phyloP scores from a whole-genome alignment of 2,329 filamentous ascomycete genomes.

The Phoma herbarum region DNA sequence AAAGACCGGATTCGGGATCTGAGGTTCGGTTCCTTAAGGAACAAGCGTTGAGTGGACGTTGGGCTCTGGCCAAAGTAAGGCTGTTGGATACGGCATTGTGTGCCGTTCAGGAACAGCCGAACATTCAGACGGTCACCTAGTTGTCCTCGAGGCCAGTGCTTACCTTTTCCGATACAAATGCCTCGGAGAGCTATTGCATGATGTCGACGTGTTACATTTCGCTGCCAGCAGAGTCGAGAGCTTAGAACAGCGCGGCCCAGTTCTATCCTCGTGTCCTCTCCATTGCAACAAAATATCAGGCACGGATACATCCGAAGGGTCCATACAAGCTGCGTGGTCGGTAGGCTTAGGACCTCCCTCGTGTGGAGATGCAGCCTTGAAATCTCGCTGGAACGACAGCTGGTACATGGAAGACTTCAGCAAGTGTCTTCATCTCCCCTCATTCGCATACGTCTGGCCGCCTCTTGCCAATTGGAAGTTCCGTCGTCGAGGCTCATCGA shows the following conservation, averaged over 20 bases:
- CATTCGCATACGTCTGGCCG: not conserved
- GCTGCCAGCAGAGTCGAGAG: not conserved
- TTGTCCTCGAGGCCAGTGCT: not conserved
- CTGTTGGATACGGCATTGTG: not conserved
- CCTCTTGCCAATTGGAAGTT: not conserved
- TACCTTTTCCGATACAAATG: not conserved
- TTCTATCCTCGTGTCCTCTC: not conserved
- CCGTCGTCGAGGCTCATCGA: not conserved
- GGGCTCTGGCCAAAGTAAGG: not conserved
- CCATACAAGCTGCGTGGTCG: not conserved
- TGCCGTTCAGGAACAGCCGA: not conserved
- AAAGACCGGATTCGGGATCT: conserved; percentile 3
- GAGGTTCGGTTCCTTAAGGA: not conserved
- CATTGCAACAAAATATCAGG: not conserved
- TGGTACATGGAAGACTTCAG: not conserved
- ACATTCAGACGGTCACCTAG: not conserved
- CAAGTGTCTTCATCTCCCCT: not conserved
- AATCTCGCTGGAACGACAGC: not conserved
- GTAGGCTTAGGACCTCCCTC: not conserved
- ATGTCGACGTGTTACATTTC: not conserved
- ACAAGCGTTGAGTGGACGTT: not conserved
- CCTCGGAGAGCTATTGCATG: not conserved
- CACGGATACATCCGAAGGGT: not conserved
- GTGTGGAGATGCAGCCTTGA: not conserved
- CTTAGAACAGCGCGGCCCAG: not conserved